These are phyloP conservation scores for Marasmius sp. DNA, from an alignment of 1,284 basidiomycete genomes.

Conservation along the genomic window DNA sequence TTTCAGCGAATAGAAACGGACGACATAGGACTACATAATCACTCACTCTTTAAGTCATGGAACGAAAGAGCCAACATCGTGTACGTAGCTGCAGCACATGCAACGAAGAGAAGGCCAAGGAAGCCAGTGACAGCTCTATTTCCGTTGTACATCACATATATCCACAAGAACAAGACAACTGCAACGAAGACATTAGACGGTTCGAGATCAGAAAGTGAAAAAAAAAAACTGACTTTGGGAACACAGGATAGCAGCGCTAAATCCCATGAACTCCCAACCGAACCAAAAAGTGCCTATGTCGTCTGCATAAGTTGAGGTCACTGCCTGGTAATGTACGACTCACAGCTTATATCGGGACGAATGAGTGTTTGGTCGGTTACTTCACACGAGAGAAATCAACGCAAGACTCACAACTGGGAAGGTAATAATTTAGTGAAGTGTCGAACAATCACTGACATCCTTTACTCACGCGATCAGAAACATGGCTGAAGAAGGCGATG, in stretches of 20 bases:
- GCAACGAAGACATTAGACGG: not conserved
- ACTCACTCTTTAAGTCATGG: not conserved
- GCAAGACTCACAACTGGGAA: not conserved
- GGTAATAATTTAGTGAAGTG: not conserved
- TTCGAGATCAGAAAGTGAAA: not conserved
- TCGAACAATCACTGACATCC: not conserved
- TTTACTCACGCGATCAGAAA: not conserved
- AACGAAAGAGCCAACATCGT: slow-evolving; percentile 3
- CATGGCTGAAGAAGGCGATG: not conserved
- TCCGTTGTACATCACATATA: slow-evolving; percentile 9
- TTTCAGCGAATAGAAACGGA: not conserved
- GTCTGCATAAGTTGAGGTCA: not conserved
- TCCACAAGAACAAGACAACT: slow-evolving; percentile 11
- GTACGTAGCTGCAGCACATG: not conserved
- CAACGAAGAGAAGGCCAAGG: not conserved
- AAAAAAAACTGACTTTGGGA: slow-evolving; percentile 5
- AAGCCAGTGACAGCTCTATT: not conserved
- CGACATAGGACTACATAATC: not conserved
- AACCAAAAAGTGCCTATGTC: slow-evolving; percentile 9
- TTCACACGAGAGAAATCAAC: not conserved
- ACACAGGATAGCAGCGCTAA: slow-evolving; percentile 5
- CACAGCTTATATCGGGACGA: not conserved
- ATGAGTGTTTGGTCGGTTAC: not conserved
- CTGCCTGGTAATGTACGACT: not conserved
- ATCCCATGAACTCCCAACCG: slow-evolving; percentile 6